These are phyloP conservation scores for Neurospora sp. DNA, from an alignment of 495 filamentous ascomycete genomes.

Conservation along the genomic window DNA sequence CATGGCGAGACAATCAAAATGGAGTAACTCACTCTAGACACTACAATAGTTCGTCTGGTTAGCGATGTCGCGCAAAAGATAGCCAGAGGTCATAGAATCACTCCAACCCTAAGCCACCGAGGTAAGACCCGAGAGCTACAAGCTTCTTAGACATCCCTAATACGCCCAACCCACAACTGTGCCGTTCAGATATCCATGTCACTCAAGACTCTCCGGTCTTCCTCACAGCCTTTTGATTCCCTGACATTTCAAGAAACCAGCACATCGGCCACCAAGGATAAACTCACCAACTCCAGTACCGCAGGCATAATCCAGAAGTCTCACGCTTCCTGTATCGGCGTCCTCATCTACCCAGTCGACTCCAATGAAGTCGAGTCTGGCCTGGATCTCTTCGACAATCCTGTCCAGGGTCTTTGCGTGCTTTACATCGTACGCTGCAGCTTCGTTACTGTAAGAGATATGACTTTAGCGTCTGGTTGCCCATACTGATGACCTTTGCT, in stretches of 20 bases:
- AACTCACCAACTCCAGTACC: conserved; percentile 51
- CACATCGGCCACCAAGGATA: conserved; percentile 36
- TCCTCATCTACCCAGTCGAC: conserved; percentile 40
- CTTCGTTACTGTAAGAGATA: conserved; percentile 22
- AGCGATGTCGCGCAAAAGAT: neutral
- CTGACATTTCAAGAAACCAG: neutral
- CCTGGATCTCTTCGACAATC: conserved; percentile 38
- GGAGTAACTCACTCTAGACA: conserved; percentile 7
- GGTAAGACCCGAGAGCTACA: neutral
- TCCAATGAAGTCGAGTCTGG: conserved; percentile 51
- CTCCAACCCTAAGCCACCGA: neutral
- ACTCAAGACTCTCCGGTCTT: neutral
- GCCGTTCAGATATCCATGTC: neutral
- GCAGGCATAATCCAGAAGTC: conserved; percentile 67
- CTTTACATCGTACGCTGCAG: conserved; percentile 30
- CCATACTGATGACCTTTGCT: neutral
- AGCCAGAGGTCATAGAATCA: neutral
- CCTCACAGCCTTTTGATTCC: neutral
- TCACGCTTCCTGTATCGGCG: conserved; percentile 30
- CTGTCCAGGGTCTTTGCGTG: conserved; percentile 28
- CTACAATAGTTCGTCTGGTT: neutral
- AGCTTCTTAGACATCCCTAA: neutral
- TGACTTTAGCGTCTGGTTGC: neutral
- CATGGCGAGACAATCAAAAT: neutral
- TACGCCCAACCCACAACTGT: neutral